A percentile compares a stretch with the other conserved stretches of the same genome.
Evolutionary conservation across 2,329 filamentous ascomycete species (phyloP).

Genomic region (Metarhizium anisopliae): DNA sequence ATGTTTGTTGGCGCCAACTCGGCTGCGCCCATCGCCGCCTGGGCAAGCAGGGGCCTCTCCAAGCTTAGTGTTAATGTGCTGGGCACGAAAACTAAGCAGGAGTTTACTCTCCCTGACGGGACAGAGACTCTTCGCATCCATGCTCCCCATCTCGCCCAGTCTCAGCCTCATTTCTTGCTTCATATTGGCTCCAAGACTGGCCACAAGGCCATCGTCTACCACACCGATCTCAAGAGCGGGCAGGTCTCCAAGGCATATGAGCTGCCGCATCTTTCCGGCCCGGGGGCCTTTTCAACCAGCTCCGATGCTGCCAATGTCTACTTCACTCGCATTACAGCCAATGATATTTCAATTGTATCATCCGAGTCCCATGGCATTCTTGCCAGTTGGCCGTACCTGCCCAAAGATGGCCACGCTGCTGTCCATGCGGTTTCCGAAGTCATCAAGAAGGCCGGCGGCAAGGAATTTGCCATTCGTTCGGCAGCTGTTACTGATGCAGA

Average conservation of each 20-base stretch:
- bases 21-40: slow-evolving; percentile 64
- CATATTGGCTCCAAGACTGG: slow-evolving; percentile 62
- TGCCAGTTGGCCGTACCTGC: slow-evolving; percentile 59
- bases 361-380: slow-evolving; percentile 70
- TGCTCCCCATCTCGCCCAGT: slow-evolving; percentile 62
- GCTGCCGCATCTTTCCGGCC: slow-evolving; percentile 60
- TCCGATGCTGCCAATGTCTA: slow-evolving; percentile 74
- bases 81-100: slow-evolving; percentile 47
- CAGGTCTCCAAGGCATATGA: slow-evolving; percentile 70
- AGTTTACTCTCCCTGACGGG: slow-evolving; percentile 39
- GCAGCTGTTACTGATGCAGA: slow-evolving; percentile 58
- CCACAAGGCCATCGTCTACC: slow-evolving; percentile 80
- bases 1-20: slow-evolving; percentile 70
- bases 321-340: slow-evolving; percentile 72
- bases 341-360: slow-evolving; percentile 65
- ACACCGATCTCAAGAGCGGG: slow-evolving; percentile 63
- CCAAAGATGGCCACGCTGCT: slow-evolving; percentile 33
- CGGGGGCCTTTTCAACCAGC: slow-evolving; percentile 70
- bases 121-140: slow-evolving; percentile 55
- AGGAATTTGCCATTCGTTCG: slow-evolving; percentile 68
- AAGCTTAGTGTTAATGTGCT: slow-evolving; percentile 66
- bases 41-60: slow-evolving; percentile 55
- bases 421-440: slow-evolving; percentile 75
- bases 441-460: slow-evolving; percentile 54
- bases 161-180: slow-evolving; percentile 74